phyloP scores from a whole-genome alignment of 2,329 filamentous ascomycete species.

The Cadophora sp. region DNA sequence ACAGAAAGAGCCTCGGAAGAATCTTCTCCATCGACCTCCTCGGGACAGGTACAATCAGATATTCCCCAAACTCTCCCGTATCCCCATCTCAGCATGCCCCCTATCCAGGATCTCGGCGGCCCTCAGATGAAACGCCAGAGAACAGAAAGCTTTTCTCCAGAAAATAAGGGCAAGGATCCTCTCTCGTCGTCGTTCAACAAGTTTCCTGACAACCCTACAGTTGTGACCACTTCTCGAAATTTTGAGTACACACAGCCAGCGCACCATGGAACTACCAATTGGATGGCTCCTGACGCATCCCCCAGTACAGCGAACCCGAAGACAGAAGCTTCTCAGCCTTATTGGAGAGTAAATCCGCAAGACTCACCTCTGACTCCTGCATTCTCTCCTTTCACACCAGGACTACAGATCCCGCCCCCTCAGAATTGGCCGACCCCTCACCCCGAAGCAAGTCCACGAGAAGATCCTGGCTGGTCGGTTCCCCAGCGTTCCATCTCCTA shows the following conservation, averaged over 20 bases:
- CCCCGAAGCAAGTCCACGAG: constrained; percentile 38
- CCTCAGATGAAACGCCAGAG: constrained; percentile 49
- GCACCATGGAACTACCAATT: constrained; percentile 37
- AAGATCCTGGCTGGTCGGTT: constrained; percentile 42
- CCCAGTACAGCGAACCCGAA: constrained; percentile 46
- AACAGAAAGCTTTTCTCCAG: constrained; percentile 44
- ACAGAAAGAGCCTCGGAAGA: constrained; percentile 50
- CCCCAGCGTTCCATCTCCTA: constrained; percentile 45
- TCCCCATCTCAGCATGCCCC: constrained; percentile 51
- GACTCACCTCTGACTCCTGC: constrained; percentile 58
- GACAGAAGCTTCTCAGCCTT: constrained; percentile 49
- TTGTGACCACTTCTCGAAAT: constrained; percentile 39
- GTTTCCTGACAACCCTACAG: constrained; percentile 34
- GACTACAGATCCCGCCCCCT: constrained; percentile 41
- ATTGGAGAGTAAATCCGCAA: constrained; percentile 58
- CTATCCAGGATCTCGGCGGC: constrained; percentile 54
- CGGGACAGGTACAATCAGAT: constrained; percentile 50
- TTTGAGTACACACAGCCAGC: constrained; percentile 39
- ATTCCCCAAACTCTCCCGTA: constrained; percentile 50
- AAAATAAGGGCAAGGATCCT: constrained; percentile 41
- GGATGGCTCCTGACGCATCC: constrained; percentile 42
- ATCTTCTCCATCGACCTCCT: constrained; percentile 55
- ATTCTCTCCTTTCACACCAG: constrained; percentile 56
- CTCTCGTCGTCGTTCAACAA: constrained; percentile 16
- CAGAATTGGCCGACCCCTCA: constrained; percentile 42